phyloP scores from a whole-genome alignment of 208 protist species.

The Leishmania amazonensis region DNA sequence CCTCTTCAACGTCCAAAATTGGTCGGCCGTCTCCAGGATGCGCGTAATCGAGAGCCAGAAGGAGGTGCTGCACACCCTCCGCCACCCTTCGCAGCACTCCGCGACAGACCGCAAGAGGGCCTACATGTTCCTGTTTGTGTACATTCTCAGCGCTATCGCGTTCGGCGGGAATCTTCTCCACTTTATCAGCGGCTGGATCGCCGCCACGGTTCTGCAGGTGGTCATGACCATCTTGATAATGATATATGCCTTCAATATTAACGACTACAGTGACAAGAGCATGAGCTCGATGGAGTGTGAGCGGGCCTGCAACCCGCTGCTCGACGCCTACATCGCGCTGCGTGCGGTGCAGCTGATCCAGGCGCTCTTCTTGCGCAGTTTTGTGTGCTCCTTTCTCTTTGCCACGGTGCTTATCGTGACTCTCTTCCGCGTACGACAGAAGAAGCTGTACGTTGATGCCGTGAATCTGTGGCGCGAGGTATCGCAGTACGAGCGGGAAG shows the following conservation, averaged over 20 bases:
- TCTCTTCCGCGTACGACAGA: constrained; percentile 54
- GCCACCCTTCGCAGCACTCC: constrained; percentile 64
- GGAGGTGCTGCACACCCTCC: constrained; percentile 73
- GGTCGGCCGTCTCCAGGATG: constrained; percentile 35
- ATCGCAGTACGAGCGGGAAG: constrained; percentile 57
- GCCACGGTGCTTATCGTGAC: constrained; percentile 35
- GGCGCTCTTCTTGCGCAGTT: constrained; percentile 50
- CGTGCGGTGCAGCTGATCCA: constrained; percentile 71
- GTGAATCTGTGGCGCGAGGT: constrained; percentile 81
- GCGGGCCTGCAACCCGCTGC: constrained; percentile 71
- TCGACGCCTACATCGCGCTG: constrained; percentile 72
- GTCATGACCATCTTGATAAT: constrained; percentile 70
- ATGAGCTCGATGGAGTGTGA: constrained; percentile 83
- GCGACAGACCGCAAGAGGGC: constrained; percentile 79
- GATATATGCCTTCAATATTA: constrained; percentile 82
- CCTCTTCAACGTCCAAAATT: neutral
- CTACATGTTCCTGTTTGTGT: constrained; percentile 81
- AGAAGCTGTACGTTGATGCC: constrained; percentile 73
- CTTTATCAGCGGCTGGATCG: constrained; percentile 83
- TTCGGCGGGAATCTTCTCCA: constrained; percentile 65
- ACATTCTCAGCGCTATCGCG: constrained; percentile 53
- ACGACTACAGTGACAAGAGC: constrained; percentile 79
- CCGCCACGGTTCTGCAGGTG: constrained; percentile 58
- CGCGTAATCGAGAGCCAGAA: constrained; percentile 73
- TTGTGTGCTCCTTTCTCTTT: constrained; percentile 45